These are phyloP conservation scores for Ceratobasidium sp. DNA, from an alignment of 1,284 basidiomycete genomes.

Conservation along the genomic window DNA sequence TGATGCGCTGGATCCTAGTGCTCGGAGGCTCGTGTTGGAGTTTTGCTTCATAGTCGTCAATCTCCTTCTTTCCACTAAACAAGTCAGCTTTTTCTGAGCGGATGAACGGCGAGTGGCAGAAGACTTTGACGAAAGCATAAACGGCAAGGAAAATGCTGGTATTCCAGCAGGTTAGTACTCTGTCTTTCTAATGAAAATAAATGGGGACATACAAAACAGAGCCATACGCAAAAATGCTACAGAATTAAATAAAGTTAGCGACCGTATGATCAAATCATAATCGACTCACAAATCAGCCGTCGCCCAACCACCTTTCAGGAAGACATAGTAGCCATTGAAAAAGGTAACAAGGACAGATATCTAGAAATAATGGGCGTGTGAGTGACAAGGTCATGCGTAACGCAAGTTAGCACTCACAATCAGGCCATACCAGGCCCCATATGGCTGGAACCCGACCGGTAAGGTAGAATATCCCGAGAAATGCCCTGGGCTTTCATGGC, in stretches of 20 bases:
- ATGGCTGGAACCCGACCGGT: slow-evolving; percentile 26
- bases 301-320: slow-evolving; percentile 26
- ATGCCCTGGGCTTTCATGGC: slow-evolving; percentile 45
- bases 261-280: not conserved
- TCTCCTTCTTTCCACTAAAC: slow-evolving; percentile 32
- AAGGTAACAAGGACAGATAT: slow-evolving; percentile 17
- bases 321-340: slow-evolving; percentile 34
- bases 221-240: slow-evolving; percentile 30
- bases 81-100: slow-evolving; percentile 5
- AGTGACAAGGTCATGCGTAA: too few species aligned
- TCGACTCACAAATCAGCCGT: slow-evolving; percentile 26
- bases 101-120: slow-evolving; percentile 7
- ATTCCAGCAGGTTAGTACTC: not conserved
- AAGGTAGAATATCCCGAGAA: slow-evolving; percentile 25
- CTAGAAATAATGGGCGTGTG: not conserved
- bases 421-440: slow-evolving; percentile 27
- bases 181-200: not conserved
- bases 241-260: not conserved
- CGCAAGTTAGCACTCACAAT: not conserved
- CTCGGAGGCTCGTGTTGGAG: slow-evolving; percentile 9
- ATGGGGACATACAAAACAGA: slow-evolving; percentile 21
- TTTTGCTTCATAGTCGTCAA: slow-evolving; percentile 29
- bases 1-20: slow-evolving; percentile 2
- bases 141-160: slow-evolving; percentile 25
- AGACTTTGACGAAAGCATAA: slow-evolving; percentile 10